Percentiles rank a stretch among this genome's conserved stretches.
Evolutionary conservation across 345 rosid genomes (phyloP).

Genomic region (Sonneratia caseolaris): DNA sequence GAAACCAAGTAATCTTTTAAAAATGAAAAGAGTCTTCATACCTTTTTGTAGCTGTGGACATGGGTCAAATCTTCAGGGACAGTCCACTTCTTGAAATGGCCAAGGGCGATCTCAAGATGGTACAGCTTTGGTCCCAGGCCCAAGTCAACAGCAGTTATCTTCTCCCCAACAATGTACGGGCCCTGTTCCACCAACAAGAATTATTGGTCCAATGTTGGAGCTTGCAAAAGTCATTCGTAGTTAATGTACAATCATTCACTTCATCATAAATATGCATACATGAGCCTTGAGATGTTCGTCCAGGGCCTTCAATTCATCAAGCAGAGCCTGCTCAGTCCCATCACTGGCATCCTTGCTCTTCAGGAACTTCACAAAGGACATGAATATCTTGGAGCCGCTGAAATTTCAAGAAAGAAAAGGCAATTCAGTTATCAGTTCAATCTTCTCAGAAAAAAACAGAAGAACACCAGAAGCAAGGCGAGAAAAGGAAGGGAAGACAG

Average conservation of each 20-base stretch:
- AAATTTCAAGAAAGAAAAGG: neutral
- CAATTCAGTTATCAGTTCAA: neutral
- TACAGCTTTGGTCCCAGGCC: slow-evolving; percentile 85
- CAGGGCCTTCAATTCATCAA: slow-evolving; percentile 62
- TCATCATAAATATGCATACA: slow-evolving; percentile 17
- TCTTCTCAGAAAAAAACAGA: neutral
- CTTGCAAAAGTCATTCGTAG: neutral
- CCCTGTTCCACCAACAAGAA: slow-evolving; percentile 27
- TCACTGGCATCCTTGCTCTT: slow-evolving; percentile 83
- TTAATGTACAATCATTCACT: neutral
- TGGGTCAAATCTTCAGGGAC: slow-evolving; percentile 51
- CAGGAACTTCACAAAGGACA: slow-evolving; percentile 49
- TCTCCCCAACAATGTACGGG: slow-evolving; percentile 72
- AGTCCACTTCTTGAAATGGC: slow-evolving; percentile 79
- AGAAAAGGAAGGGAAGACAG: neutral
- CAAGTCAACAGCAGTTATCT: slow-evolving; percentile 63
- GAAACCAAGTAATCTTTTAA: neutral
- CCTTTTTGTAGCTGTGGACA: slow-evolving; percentile 56
- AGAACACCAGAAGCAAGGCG: neutral
- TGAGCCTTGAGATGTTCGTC: slow-evolving; percentile 70
- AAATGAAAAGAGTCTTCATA: slow-evolving; percentile 7
- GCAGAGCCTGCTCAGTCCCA: slow-evolving; percentile 65
- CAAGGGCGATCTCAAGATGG: slow-evolving; percentile 76
- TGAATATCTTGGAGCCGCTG: slow-evolving; percentile 69
- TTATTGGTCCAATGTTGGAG: neutral